Percentiles rank a stretch among this genome's conserved stretches.
phyloP scores from a whole-genome alignment of 1,284 basidiomycete species.

The Ganoderma boninense region DNA sequence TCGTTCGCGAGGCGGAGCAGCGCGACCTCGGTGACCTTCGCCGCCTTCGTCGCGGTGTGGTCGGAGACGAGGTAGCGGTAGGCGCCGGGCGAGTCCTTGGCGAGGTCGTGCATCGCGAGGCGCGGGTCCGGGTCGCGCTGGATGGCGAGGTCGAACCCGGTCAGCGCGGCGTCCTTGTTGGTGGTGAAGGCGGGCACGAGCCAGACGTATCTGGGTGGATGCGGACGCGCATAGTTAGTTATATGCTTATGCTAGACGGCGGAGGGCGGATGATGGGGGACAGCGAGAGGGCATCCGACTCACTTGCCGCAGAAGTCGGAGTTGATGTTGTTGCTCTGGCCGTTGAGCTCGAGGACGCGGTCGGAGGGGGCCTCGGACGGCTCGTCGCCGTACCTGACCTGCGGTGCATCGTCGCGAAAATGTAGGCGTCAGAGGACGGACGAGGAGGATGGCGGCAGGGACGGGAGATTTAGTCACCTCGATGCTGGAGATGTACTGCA shows the following conservation, averaged over 20 bases:
- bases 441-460: not conserved
- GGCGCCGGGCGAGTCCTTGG: conserved; percentile 20
- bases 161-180: not conserved
- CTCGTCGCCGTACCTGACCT: conserved; percentile 19
- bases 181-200: conserved; percentile 15
- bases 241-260: not conserved
- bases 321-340: conserved; percentile 23
- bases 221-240: no score
- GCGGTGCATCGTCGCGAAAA: not conserved
- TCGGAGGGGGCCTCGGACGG: conserved; percentile 9
- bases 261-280: no score
- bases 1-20: conserved; percentile 12
- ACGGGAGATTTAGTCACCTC: not conserved
- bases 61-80: conserved; percentile 16
- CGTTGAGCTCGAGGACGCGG: conserved; percentile 15
- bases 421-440: not conserved
- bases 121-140: conserved; percentile 2
- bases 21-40: conserved; percentile 7
- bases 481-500: no score
- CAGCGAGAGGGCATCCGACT: not conserved
- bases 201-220: conserved; percentile 6
- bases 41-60: not conserved
- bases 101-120: conserved; percentile 11
- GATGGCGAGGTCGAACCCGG: conserved; percentile 18
- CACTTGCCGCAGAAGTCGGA: conserved; percentile 15